Evolutionary conservation across 1,284 basidiomycete genomes (phyloP).

Genomic region (Cryptococcus amylolentus): DNA sequence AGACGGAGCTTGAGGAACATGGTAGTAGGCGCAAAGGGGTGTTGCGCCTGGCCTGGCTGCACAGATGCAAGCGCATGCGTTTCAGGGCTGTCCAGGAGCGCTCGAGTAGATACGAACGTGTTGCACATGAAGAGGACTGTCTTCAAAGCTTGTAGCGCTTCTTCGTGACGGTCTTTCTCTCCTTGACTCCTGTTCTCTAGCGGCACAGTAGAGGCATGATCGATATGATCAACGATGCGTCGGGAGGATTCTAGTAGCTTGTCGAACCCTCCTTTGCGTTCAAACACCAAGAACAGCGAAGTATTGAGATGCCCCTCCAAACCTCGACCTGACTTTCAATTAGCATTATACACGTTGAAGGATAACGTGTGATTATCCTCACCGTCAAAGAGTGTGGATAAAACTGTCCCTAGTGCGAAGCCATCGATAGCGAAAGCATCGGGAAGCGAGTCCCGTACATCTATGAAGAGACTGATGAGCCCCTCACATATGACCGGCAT

Average conservation of each 20-base stretch:
- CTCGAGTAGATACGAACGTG: conserved; percentile 71
- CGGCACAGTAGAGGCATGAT: conserved; percentile 5
- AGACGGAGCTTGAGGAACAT: conserved; percentile 79
- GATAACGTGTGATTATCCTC: conserved; percentile 25
- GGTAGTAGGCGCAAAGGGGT: conserved; percentile 78
- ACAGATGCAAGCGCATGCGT: conserved; percentile 52
- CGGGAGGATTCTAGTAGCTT: conserved; percentile 63
- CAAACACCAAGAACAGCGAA: conserved; percentile 71
- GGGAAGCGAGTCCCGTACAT: neutral
- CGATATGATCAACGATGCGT: conserved; percentile 49
- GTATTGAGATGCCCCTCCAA: conserved; percentile 74
- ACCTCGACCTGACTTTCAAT: conserved; percentile 61
- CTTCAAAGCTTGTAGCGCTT: conserved; percentile 64
- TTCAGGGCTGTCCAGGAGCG: conserved; percentile 80
- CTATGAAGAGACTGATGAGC: neutral
- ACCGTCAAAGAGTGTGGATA: conserved; percentile 80
- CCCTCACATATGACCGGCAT: neutral
- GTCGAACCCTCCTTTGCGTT: conserved; percentile 68
- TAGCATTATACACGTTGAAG: neutral
- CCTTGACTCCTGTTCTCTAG: conserved; percentile 8
- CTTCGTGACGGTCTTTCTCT: conserved; percentile 2
- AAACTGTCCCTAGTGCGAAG: conserved; percentile 70
- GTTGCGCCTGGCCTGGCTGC: conserved; percentile 12
- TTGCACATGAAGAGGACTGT: conserved; percentile 74
- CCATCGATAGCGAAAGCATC: conserved; percentile 53